Percentiles rank a stretch among this genome's conserved stretches.
Conservation (phyloP, 2,329 filamentous ascomycete genomes). For the Clonostachys byssicola region DNA sequence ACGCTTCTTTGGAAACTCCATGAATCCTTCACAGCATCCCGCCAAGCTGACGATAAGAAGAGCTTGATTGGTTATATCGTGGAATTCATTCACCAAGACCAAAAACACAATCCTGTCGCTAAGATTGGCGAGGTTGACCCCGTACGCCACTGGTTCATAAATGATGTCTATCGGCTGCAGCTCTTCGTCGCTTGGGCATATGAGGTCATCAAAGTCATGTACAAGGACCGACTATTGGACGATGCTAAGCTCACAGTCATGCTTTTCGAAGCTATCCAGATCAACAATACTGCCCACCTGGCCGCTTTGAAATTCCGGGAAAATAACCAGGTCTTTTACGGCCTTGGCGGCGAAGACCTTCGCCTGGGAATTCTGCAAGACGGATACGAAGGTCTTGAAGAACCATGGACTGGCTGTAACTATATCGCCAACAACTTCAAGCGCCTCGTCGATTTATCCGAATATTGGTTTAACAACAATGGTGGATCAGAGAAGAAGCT, state of each 20-base stretch:
- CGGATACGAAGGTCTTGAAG: slow-evolving; percentile 65
- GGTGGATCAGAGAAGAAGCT: not conserved
- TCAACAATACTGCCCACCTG: slow-evolving; percentile 53
- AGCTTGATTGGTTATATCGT: slow-evolving; percentile 73
- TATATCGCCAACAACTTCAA: slow-evolving; percentile 59
- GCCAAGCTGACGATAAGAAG: slow-evolving; percentile 57
- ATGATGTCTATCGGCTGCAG: slow-evolving; percentile 69
- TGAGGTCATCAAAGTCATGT: slow-evolving; percentile 70
- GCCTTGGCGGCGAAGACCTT: slow-evolving; percentile 63
- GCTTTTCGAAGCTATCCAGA: slow-evolving; percentile 62
- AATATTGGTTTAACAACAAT: slow-evolving; percentile 43
- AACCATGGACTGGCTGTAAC: slow-evolving; percentile 79
- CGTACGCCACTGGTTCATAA: slow-evolving; percentile 82
- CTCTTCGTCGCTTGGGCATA: slow-evolving; percentile 76
- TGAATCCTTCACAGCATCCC: slow-evolving; percentile 60
- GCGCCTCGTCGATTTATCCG: slow-evolving; percentile 53
- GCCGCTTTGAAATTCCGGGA: slow-evolving; percentile 69
- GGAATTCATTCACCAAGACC: slow-evolving; percentile 70
- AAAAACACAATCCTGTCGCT: slow-evolving; percentile 63
- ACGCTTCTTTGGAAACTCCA: slow-evolving; percentile 77
- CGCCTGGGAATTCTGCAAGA: slow-evolving; percentile 58
- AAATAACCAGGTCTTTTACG: slow-evolving; percentile 67
- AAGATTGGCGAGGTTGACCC: slow-evolving; percentile 70
- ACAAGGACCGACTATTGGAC: slow-evolving; percentile 56
- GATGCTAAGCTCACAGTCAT: slow-evolving; percentile 48